Conservation (phyloP, 2,329 filamentous ascomycete species). For the Metarhizium sp. region DNA sequence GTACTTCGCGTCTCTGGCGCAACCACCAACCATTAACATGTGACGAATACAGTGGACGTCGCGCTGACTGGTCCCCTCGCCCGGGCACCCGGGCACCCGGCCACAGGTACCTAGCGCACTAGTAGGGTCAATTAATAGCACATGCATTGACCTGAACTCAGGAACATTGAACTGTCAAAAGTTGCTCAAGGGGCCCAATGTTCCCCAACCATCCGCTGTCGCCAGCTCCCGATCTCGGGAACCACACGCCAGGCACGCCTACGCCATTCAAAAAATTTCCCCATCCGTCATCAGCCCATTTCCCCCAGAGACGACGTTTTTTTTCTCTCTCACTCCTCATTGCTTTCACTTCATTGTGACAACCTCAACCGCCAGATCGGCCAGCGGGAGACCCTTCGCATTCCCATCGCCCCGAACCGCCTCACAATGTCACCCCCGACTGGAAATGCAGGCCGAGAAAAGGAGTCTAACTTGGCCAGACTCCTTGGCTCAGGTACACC, state of each 20-base stretch:
- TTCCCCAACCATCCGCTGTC: not conserved
- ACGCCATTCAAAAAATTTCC: constrained; percentile 7
- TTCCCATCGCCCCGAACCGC: not conserved
- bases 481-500: constrained; percentile 77
- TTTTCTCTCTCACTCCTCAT: not conserved
- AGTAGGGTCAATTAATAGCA: too few relatives aligned
- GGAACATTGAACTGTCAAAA: too few relatives aligned
- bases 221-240: constrained; percentile 9
- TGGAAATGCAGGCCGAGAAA: constrained; percentile 44
- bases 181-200: not conserved
- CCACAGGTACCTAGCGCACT: too few relatives aligned
- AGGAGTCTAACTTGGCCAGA: constrained; percentile 81
- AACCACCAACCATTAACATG: too few relatives aligned
- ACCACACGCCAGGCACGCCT: constrained; percentile 4
- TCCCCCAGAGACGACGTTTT: not conserved
- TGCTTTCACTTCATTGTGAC: not conserved
- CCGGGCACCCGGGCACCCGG: too few relatives aligned
- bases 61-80: too few relatives aligned
- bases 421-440: constrained; percentile 50
- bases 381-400: not conserved
- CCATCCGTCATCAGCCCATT: not conserved
- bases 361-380: not conserved
- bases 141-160: too few relatives aligned
- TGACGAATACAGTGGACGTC: too few relatives aligned
- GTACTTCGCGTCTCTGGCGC: too few relatives aligned